These are phyloP conservation scores for Penicillium flavigenum DNA, from an alignment of 495 filamentous ascomycete genomes.

Conservation along the genomic window DNA sequence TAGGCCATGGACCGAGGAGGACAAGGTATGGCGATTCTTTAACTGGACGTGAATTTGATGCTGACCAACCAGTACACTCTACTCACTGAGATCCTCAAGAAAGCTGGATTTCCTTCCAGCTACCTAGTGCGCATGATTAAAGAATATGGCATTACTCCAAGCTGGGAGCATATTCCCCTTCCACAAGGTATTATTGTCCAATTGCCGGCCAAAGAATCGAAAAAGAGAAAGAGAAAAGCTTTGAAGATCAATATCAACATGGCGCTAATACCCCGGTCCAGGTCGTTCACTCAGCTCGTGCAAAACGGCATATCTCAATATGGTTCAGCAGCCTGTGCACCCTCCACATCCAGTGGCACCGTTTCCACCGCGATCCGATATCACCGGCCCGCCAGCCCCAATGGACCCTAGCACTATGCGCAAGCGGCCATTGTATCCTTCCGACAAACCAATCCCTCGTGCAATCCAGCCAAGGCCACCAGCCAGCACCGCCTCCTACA, in stretches of 20 bases:
- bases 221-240: not conserved
- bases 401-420: conserved; percentile 29
- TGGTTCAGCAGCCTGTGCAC: conserved; percentile 31
- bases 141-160: conserved; percentile 48
- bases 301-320: conserved; percentile 37
- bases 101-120: conserved; percentile 49
- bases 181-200: conserved; percentile 45
- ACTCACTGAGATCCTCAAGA: conserved; percentile 62
- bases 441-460: conserved; percentile 41
- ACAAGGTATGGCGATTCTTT: conserved; percentile 50
- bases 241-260: conserved; percentile 19
- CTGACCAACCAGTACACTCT: conserved; percentile 44
- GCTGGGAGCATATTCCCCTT: conserved; percentile 59
- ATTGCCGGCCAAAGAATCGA: conserved; percentile 5
- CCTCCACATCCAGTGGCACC: conserved; percentile 21
- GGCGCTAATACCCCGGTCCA: conserved; percentile 17
- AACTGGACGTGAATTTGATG: conserved; percentile 4
- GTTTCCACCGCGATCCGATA: conserved; percentile 20
- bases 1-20: conserved; percentile 57
- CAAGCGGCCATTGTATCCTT: conserved; percentile 38
- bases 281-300: conserved; percentile 49
- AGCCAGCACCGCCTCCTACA: conserved; percentile 37
- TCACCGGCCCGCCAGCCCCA: conserved; percentile 24
- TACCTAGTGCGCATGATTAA: conserved; percentile 52
- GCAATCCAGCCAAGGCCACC: conserved; percentile 46